Evolutionary conservation across 768 basidiomycete species (phyloP).

Genomic region (Trametopsis cervina): DNA sequence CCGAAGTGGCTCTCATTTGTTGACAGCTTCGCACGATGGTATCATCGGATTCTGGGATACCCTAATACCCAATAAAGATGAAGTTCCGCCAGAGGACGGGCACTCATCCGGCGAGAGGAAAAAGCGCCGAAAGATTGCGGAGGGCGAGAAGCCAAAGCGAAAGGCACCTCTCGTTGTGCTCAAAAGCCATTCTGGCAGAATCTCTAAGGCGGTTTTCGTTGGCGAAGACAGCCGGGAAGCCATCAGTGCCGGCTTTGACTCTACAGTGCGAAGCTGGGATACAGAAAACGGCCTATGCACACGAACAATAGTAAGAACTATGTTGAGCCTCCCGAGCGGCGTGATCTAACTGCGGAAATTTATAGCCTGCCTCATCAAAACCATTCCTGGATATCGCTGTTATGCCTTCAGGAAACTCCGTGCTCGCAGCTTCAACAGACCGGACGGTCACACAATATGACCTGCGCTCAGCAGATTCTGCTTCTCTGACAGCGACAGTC

Average conservation of each 20-base stretch:
- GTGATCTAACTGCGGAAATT: too few species aligned
- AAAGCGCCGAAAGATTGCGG: slow-evolving; percentile 52
- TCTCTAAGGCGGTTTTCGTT: slow-evolving; percentile 66
- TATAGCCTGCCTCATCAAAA: slow-evolving; percentile 61
- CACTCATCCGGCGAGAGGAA: slow-evolving; percentile 33
- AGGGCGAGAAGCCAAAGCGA: slow-evolving; percentile 33
- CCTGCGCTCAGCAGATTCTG: slow-evolving; percentile 38
- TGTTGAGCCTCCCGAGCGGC: too few species aligned
- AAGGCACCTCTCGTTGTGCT: slow-evolving; percentile 71
- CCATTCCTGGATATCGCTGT: slow-evolving; percentile 64
- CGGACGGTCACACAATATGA: slow-evolving; percentile 69
- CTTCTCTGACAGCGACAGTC: slow-evolving; percentile 27
- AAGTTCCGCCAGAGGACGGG: slow-evolving; percentile 41
- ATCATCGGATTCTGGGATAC: slow-evolving; percentile 81
- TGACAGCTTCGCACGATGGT: slow-evolving; percentile 86
- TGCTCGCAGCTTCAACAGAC: slow-evolving; percentile 66
- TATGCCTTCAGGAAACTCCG: slow-evolving; percentile 34
- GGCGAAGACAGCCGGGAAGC: slow-evolving; percentile 33
- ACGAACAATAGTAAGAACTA: slow-evolving; percentile 54
- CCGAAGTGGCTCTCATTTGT: slow-evolving; percentile 48
- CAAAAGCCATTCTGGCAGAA: slow-evolving; percentile 76
- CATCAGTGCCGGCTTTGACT: slow-evolving; percentile 84
- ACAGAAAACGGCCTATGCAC: slow-evolving; percentile 67
- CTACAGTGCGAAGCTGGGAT: slow-evolving; percentile 87
- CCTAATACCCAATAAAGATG: slow-evolving; percentile 51